Evolutionary conservation across 805 yeast species (phyloP).

Genomic region (Lachancea waltii): DNA sequence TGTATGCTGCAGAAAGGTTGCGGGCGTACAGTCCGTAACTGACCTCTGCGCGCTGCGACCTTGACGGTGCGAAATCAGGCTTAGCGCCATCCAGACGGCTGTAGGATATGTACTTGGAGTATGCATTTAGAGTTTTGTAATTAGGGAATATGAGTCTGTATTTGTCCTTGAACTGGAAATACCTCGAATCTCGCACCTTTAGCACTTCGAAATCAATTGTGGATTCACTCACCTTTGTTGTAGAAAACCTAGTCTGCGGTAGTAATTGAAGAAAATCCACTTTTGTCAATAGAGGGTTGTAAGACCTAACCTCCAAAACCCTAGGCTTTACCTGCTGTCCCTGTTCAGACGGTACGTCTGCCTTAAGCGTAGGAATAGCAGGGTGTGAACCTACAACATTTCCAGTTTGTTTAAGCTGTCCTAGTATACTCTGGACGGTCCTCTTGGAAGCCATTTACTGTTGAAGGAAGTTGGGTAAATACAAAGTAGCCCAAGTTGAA

Average conservation of each 20-base stretch:
- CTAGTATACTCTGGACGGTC: slow-evolving; percentile 12
- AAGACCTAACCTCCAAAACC: slow-evolving; percentile 16
- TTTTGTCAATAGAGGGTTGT: slow-evolving; percentile 20
- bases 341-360: too few species aligned
- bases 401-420: slow-evolving; percentile 15
- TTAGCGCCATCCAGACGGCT: slow-evolving; percentile 19
- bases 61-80: slow-evolving; percentile 13
- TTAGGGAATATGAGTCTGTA: slow-evolving; percentile 23
- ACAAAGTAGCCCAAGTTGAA: too few species aligned
- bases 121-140: slow-evolving; percentile 13
- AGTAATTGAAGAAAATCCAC: slow-evolving; percentile 17
- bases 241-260: slow-evolving; percentile 11
- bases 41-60: slow-evolving; percentile 1
- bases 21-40: slow-evolving; percentile 11
- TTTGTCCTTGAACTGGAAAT: slow-evolving; percentile 26
- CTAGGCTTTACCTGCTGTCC: too few species aligned
- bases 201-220: slow-evolving; percentile 11
- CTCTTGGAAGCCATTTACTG: slow-evolving; percentile 10
- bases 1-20: slow-evolving; percentile 20
- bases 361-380: too few species aligned
- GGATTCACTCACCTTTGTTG: not conserved
- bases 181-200: slow-evolving; percentile 25
- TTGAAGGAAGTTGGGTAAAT: not conserved
- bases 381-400: slow-evolving; percentile 15
- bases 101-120: slow-evolving; percentile 11